Conservation (phyloP, 192 early-diverging fungal species). For the Obelidium mucronatum region DNA sequence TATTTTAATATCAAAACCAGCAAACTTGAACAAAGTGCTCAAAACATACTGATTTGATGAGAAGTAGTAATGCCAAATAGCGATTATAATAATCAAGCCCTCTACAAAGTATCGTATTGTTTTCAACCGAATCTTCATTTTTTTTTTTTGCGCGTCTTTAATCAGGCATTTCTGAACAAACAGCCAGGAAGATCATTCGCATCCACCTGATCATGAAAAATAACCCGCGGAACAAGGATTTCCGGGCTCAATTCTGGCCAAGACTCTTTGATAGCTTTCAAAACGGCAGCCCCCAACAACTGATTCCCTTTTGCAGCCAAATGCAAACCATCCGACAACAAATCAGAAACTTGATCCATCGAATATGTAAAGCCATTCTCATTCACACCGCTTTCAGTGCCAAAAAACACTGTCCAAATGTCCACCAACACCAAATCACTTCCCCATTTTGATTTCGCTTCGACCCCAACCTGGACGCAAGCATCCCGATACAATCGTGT, state of each 20-base stretch:
- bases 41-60: too few relatives aligned
- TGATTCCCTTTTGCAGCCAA: conserved; percentile 39
- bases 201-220: neutral
- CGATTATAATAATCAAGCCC: neutral
- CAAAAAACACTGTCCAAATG: conserved; percentile 40
- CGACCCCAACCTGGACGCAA: conserved; percentile 33
- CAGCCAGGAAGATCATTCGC: neutral
- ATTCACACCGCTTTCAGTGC: neutral
- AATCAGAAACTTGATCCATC: conserved; percentile 24
- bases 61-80: neutral
- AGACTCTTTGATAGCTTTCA: conserved; percentile 42
- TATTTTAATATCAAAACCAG: too few relatives aligned
- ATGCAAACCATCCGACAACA: conserved; percentile 48
- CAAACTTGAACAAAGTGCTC: too few relatives aligned
- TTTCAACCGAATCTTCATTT: neutral
- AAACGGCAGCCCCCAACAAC: conserved; percentile 33
- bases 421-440: conserved; percentile 37
- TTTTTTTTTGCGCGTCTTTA: neutral
- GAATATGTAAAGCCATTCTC: too few relatives aligned
- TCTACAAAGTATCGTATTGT: neutral
- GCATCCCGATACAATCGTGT: conserved; percentile 41
- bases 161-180: neutral
- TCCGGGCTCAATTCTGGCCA: conserved; percentile 51
- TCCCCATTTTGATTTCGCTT: conserved; percentile 17
- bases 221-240: neutral